Conservation (phyloP, 2,329 filamentous ascomycete genomes). For the Davidsoniella virescens region DNA sequence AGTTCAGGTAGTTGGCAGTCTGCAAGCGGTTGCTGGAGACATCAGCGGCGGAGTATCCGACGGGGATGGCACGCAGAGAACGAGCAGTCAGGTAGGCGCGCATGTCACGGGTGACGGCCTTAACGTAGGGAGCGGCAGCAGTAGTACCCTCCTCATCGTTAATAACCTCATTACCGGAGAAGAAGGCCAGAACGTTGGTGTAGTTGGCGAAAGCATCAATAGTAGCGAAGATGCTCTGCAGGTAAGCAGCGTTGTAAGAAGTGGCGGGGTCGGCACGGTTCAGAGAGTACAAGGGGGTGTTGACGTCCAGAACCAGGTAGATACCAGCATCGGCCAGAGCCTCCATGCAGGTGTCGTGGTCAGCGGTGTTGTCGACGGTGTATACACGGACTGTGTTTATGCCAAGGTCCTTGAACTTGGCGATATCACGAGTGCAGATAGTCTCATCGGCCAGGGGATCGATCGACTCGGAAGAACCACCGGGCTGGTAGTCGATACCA, state of each 20-base stretch:
- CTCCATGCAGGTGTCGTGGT: conserved; percentile 77
- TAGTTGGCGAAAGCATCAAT: conserved; percentile 73
- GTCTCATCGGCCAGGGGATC: conserved; percentile 62
- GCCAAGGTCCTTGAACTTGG: conserved; percentile 67
- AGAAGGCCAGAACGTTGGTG: conserved; percentile 74
- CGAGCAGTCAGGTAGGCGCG: conserved; percentile 50
- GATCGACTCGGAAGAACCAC: conserved; percentile 34
- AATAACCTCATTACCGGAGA: conserved; percentile 69
- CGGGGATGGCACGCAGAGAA: conserved; percentile 49
- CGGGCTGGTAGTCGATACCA: conserved; percentile 48
- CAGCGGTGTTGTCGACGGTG: conserved; percentile 69
- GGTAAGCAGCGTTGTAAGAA: conserved; percentile 78
- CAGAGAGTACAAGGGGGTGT: conserved; percentile 76
- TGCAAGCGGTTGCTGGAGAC: conserved; percentile 72
- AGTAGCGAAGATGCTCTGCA: conserved; percentile 73
- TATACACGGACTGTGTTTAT: conserved; percentile 89
- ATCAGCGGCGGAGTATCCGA: conserved; percentile 65
- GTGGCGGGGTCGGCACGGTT: conserved; percentile 50
- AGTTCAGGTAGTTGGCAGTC: conserved; percentile 88
- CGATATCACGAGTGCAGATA: conserved; percentile 64
- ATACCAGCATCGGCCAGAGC: conserved; percentile 68
- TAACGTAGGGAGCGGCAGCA: conserved; percentile 53
- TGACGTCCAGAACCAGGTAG: conserved; percentile 83
- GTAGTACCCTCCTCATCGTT: conserved; percentile 50
- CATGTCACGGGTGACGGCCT: conserved; percentile 64